Base-by-base conservation (phyloP, 345 rosid genomes). In the Populus pruinosa region DNA sequence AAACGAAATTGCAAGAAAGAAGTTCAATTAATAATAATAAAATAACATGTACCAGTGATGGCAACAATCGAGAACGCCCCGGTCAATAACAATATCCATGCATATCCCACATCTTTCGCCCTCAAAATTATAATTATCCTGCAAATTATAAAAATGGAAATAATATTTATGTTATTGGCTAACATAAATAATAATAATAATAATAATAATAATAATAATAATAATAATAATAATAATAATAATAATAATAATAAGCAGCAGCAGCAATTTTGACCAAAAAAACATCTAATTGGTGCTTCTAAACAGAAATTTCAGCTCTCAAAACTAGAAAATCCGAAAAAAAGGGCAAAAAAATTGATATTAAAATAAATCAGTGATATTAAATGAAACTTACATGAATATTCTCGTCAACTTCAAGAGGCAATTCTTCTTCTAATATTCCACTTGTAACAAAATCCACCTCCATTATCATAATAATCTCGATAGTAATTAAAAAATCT, bases 31-130 rank as follows among this genome's bases (percentile, higher is more conserved):
- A 10, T 41, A 31, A 20, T 64, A 23, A n/a, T n/a, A 35, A 43
- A 43, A 44, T 36, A 63, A 77, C 68, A 70, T 13, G 67, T 87
- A 92, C 99, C 98, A 93, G 84, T 96, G 98, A 71, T 92, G 95
- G 77, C 99, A 96, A 81, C 97, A 96, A 87, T 96, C 99, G 76
- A 93, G 91, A 83, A 96, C 88, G 9, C 99, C 99, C 78, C 99
- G 85, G 83, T 96, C 99, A 67, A 93, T 73, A n/a, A 93, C 80
- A n/a, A 92, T 76, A 83, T 96, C 98, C 99, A 93, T 96, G 83
- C 99, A 96, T 77, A 96, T 91, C 84, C 99, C 99, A 85, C 99
- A 96, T 79, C 93, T 89, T 74, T 91, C 98, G 16, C 93, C 96
- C 79, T 90, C 98, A 70, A 85, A 71, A 73, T 74, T 78, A 65